Conservation (phyloP, 1,284 basidiomycete genomes). For the Trichosporon coremiiforme region DNA sequence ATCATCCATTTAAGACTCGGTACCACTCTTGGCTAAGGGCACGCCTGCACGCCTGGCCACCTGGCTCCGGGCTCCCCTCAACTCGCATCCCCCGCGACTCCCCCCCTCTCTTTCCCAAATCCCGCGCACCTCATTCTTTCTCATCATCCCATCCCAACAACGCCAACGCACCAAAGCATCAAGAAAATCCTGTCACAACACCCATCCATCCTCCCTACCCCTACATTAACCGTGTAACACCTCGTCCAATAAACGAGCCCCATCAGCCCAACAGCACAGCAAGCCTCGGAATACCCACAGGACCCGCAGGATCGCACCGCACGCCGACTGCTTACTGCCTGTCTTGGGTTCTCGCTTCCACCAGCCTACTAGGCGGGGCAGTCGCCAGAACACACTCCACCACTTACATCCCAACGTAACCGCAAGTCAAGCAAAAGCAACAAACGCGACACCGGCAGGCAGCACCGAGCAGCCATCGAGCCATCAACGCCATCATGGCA, state of each 20-base stretch:
- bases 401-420: not conserved
- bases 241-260: constrained; percentile 11
- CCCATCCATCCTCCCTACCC: not conserved
- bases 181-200: not conserved
- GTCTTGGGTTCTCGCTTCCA: not conserved
- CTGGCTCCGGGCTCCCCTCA: constrained; percentile 11
- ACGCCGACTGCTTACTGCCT: not conserved
- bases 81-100: not conserved
- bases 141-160: constrained; percentile 5
- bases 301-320: not conserved
- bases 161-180: constrained; percentile 4
- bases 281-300: not conserved
- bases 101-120: not conserved
- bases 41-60: constrained; percentile 13
- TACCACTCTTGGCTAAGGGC: constrained; percentile 19
- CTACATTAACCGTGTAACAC: constrained; percentile 1
- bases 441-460: not conserved
- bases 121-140: constrained; percentile 13
- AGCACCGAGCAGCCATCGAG: not conserved
- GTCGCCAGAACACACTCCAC: not conserved
- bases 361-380: not conserved
- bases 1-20: constrained; percentile 15
- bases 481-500: not conserved
- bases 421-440: not conserved
- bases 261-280: constrained; percentile 6